phyloP scores from a whole-genome alignment of 116 monocot species.

The Papilionanthe hybrid region DNA sequence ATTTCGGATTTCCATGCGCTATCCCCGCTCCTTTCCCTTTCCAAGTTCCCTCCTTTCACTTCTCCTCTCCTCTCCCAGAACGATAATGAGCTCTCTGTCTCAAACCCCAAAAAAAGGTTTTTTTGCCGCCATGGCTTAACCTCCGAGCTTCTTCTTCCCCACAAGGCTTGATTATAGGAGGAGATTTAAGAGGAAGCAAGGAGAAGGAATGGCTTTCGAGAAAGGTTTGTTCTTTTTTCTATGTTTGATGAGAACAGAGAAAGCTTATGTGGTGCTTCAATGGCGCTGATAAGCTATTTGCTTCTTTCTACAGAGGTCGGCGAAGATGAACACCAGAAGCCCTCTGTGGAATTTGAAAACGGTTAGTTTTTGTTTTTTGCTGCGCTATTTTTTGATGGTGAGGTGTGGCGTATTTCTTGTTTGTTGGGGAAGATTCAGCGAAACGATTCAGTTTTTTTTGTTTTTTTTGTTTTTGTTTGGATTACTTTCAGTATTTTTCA shows the following conservation, averaged over 20 bases:
- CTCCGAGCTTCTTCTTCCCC: neutral
- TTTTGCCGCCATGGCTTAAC: neutral
- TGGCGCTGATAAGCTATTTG: neutral
- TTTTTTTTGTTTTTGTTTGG: neutral
- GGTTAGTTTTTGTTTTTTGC: neutral
- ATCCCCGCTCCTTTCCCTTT: neutral
- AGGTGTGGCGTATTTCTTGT: neutral
- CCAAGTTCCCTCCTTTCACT: neutral
- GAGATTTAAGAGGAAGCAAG: neutral
- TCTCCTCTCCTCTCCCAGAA: neutral
- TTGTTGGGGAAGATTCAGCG: neutral
- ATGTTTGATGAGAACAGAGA: neutral
- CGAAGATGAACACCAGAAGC: neutral
- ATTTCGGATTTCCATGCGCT: conserved; percentile 4
- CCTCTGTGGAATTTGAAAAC: neutral
- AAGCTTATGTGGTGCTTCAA: neutral
- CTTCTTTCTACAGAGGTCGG: neutral
- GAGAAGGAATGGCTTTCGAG: neutral
- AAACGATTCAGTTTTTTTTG: conserved; percentile 1
- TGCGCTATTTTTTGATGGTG: neutral
- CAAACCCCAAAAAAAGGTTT: too few species aligned
- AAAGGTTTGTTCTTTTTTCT: neutral
- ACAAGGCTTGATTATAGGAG: neutral
- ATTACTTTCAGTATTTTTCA: neutral
- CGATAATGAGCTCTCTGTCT: neutral